These are phyloP conservation scores for Geosmithia putterillii DNA, from an alignment of 2,329 filamentous ascomycete genomes.

Conservation along the genomic window DNA sequence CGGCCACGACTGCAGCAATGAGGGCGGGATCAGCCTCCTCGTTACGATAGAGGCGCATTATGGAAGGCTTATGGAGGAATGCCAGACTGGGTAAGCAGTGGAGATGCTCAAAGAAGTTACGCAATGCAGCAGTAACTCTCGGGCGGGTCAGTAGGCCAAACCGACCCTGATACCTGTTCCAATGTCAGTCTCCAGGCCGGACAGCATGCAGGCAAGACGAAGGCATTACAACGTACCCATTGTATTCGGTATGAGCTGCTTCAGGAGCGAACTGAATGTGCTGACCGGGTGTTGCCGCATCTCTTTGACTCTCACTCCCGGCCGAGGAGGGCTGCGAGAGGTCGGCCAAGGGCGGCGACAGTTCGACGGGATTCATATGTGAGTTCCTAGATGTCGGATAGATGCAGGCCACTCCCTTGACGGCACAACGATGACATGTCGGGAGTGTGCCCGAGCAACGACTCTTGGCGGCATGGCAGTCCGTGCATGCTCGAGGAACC, in stretches of 20 bases:
- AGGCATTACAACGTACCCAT: no score
- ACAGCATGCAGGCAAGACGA: background rate
- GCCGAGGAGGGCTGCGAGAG: background rate
- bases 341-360: background rate
- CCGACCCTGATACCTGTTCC: background rate
- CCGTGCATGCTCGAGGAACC: conserved; percentile 1
- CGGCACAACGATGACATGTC: background rate
- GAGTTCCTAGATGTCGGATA: background rate
- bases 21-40: background rate
- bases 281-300: background rate
- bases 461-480: background rate
- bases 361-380: background rate
- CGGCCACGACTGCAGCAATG: background rate
- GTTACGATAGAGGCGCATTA: background rate
- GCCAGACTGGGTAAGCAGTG: conserved; percentile 3
- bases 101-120: conserved; percentile 1
- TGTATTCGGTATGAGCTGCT: background rate
- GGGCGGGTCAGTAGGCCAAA: background rate
- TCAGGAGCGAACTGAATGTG: background rate
- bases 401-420: background rate
- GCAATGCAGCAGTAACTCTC: background rate
- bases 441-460: conserved; percentile 1
- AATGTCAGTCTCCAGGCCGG: background rate
- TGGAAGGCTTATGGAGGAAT: conserved; percentile 1
- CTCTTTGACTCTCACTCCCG: background rate